Percentiles rank a stretch among this genome's conserved stretches.
These are phyloP conservation scores for Fusarium brachygibbosum DNA, from an alignment of 2,329 filamentous ascomycete species.

Conservation along the genomic window DNA sequence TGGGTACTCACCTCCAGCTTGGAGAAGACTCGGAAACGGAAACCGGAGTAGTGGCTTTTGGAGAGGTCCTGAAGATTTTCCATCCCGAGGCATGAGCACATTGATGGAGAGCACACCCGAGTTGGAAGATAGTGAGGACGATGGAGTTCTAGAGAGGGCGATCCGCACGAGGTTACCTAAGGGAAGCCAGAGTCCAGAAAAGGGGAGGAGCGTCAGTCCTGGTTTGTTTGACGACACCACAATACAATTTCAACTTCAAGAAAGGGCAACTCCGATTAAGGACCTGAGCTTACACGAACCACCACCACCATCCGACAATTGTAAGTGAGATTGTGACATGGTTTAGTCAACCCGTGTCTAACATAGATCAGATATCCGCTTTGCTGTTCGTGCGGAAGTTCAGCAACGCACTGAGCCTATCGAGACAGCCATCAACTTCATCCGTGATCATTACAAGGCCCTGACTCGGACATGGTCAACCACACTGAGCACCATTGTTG, in stretches of 20 bases:
- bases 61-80: conserved; percentile 66
- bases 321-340: conserved; percentile 54
- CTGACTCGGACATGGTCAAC: conserved; percentile 79
- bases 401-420: conserved; percentile 89
- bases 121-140: conserved; percentile 52
- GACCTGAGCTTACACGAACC: conserved; percentile 44
- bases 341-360: conserved; percentile 3
- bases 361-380: conserved; percentile 78
- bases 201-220: conserved; percentile 62
- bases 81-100: conserved; percentile 54
- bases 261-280: conserved; percentile 46
- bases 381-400: conserved; percentile 88
- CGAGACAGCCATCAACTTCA: conserved; percentile 75
- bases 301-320: conserved; percentile 60
- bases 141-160: conserved; percentile 64
- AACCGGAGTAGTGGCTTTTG: conserved; percentile 72
- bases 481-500: conserved; percentile 71
- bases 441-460: conserved; percentile 70
- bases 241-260: conserved; percentile 52
- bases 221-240: conserved; percentile 59
- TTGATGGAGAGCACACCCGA: conserved; percentile 45
- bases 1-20: conserved; percentile 72
- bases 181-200: conserved; percentile 69
- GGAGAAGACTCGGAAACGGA: conserved; percentile 72
- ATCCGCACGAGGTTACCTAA: conserved; percentile 68